phyloP scores from a whole-genome alignment of 73 alveolate genomes.

The Paramecium caudatum region DNA sequence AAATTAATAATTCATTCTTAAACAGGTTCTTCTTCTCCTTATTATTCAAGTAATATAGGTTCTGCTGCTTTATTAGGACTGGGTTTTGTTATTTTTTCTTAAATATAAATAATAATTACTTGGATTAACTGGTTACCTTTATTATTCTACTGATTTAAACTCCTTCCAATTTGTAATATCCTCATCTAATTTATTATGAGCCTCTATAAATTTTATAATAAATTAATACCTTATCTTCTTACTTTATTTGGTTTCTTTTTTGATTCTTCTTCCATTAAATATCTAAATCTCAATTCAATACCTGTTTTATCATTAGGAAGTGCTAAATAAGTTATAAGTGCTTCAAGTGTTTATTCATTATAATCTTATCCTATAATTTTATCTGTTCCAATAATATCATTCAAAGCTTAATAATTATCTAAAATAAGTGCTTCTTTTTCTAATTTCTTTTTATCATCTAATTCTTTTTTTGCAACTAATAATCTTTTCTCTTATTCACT shows the following conservation, averaged over 20 bases:
- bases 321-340: conserved; percentile 38
- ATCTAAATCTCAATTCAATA: conserved; percentile 59
- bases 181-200: conserved; percentile 38
- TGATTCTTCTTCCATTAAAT: conserved; percentile 45
- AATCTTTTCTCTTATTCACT: conserved; percentile 13
- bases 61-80: not conserved
- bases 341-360: conserved; percentile 33
- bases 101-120: not conserved
- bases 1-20: conserved; percentile 16
- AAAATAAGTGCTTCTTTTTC: conserved; percentile 35
- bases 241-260: conserved; percentile 22
- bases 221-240: conserved; percentile 9
- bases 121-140: not conserved
- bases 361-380: not conserved
- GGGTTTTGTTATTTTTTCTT: not conserved
- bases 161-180: conserved; percentile 36
- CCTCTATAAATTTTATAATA: not conserved
- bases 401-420: conserved; percentile 59
- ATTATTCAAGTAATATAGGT: no score
- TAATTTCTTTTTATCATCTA: conserved; percentile 45
- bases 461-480: conserved; percentile 28
- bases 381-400: conserved; percentile 41
- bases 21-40: not conserved
- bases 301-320: conserved; percentile 58
- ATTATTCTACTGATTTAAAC: not conserved